Evolutionary conservation across 768 basidiomycete genomes (phyloP), one percentile per base, ranked within the genome.

Genomic region (Psilocybe azurescens): DNA sequence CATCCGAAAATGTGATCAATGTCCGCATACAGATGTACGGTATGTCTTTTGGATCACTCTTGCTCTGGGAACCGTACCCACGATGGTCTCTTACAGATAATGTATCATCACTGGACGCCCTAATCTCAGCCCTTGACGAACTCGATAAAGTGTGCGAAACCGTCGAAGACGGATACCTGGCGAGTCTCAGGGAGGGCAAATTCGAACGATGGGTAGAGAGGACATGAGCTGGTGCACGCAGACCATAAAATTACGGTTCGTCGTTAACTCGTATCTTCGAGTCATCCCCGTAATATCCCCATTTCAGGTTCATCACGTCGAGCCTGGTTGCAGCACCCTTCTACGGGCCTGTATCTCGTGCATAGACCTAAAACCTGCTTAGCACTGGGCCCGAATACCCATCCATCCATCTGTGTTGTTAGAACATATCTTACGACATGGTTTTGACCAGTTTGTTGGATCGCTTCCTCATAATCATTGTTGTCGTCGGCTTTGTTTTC

Each of bases 11-110:
- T 67, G 89, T 91, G 68, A 97, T 99, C 69, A 93, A 98, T 70
- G 79, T 99, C 29, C 92, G 97, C n/a, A 94, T 99, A 62, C 97
- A 99, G 85, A 99, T 99, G 97, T 97, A 98, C 68, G 95, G 95
- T 98, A 69, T 64, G 95, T 81, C 29, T 3, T 20, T 28, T 16
- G n/a, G 32, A 48, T 29, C 18, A 60, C 57, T 61, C 39, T 55
- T 38, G 49, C 44, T 51, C n/a, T 51, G 44, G 44, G 11, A 52
- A 24, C 18, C 57, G 32, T 62, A 29, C 16, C 33, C 29, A 62
- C 20, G 24, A n/a, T 52, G 46, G 33, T 33, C 18, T 36, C 28
- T 36, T 38, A 5, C 70, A 97, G 97, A 98, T 71, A 84, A 88
- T 39, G 80, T 92, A n/a, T 97, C 95, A 3, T 94, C 97, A 0